phyloP scores from a whole-genome alignment of 495 filamentous ascomycete species.

The Penicillium daleae region DNA sequence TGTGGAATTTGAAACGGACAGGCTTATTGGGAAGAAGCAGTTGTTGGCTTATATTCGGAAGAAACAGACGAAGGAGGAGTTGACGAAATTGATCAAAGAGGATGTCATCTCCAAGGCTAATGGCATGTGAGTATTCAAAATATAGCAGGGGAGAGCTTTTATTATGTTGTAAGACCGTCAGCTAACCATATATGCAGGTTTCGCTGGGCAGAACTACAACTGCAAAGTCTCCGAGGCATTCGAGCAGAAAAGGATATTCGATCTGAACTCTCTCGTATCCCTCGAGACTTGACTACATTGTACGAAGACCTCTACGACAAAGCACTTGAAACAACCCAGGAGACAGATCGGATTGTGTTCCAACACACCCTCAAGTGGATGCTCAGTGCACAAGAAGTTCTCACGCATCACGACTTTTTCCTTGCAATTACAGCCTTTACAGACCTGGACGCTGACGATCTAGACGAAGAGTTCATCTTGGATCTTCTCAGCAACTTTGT shows the following conservation, averaged over 20 bases:
- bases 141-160: not conserved
- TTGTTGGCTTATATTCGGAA: constrained; percentile 3
- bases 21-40: not conserved
- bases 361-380: constrained; percentile 3
- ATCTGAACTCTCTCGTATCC: not conserved
- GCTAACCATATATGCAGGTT: not conserved
- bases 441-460: not conserved
- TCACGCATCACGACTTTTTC: not conserved
- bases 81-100: not conserved
- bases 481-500: constrained; percentile 1
- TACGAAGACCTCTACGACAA: not conserved
- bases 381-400: not conserved
- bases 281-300: not conserved
- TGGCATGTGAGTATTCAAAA: not conserved
- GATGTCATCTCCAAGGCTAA: not conserved
- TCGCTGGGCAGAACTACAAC: not conserved
- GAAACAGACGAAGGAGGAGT: not conserved
- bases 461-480: not conserved
- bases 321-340: not conserved
- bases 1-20: not conserved
- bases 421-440: not conserved
- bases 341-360: not conserved
- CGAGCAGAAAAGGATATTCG: constrained; percentile 3
- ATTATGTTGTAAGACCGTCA: not conserved
- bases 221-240: not conserved